Evolutionary conservation across 768 basidiomycete genomes (phyloP).

Genomic region (Amanita phalloides): DNA sequence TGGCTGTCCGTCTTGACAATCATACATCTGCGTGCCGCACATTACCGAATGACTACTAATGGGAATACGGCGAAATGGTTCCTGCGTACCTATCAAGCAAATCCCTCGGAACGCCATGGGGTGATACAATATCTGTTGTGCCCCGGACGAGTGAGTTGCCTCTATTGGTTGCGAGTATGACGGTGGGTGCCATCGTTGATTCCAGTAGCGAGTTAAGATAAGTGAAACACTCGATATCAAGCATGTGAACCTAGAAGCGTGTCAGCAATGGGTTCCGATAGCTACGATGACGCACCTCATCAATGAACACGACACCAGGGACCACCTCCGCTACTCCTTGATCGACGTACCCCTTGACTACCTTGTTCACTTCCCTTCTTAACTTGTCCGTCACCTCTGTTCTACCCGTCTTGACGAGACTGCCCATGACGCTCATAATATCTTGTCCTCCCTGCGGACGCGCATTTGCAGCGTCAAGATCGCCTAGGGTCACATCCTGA

Average conservation of each 20-base stretch:
- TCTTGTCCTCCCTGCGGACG: constrained; percentile 95
- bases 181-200: constrained; percentile 94
- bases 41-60: constrained; percentile 5
- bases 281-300: constrained; percentile 57
- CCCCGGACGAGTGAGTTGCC: constrained; percentile 90
- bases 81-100: constrained; percentile 72
- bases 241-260: constrained; percentile 82
- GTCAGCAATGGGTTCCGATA: neutral
- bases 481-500: constrained; percentile 90
- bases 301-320: constrained; percentile 96
- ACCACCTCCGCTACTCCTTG: constrained; percentile 98
- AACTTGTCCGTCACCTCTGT: constrained; percentile 98
- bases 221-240: constrained; percentile 99
- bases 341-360: constrained; percentile 94
- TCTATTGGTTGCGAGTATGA: constrained; percentile 93
- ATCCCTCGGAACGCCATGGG: constrained; percentile 92
- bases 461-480: constrained; percentile 94
- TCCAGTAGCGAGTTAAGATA: constrained; percentile 95
- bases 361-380: constrained; percentile 91
- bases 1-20: constrained; percentile 91
- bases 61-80: constrained; percentile 3
- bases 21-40: constrained; percentile 50
- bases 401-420: constrained; percentile 80
- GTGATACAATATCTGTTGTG: constrained; percentile 82
- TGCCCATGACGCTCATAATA: constrained; percentile 97